Percentiles rank a stretch among this genome's conserved stretches.
Evolutionary conservation across 768 basidiomycete genomes (phyloP).

Genomic region (Pholiota molesta): DNA sequence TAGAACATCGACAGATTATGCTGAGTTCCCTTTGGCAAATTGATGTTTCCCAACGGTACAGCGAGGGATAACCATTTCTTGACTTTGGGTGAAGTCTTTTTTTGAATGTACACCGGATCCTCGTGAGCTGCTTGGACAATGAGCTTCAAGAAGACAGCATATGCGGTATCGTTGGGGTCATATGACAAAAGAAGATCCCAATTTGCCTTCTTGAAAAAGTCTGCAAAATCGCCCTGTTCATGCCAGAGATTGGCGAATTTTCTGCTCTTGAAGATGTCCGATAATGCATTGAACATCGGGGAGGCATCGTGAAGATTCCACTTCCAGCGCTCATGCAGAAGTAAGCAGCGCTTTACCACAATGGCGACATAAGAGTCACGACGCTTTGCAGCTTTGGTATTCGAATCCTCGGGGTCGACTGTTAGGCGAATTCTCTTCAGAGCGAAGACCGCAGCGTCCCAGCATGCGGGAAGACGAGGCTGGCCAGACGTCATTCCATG

Average conservation of each 20-base stretch:
- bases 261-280: conserved; percentile 75
- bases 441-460: conserved; percentile 65
- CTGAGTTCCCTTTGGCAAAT: conserved; percentile 60
- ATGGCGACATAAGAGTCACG: conserved; percentile 74
- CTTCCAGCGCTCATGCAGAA: conserved; percentile 74
- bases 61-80: conserved; percentile 75
- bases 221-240: conserved; percentile 67
- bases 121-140: conserved; percentile 61
- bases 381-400: conserved; percentile 43
- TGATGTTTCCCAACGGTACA: conserved; percentile 70
- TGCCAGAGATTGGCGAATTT: conserved; percentile 72
- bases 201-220: conserved; percentile 64
- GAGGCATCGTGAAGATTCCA: conserved; percentile 70
- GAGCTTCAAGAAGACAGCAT: conserved; percentile 80
- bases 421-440: conserved; percentile 60
- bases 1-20: conserved; percentile 71
- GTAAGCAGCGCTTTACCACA: conserved; percentile 71
- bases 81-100: conserved; percentile 42
- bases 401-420: conserved; percentile 42
- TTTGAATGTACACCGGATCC: conserved; percentile 29
- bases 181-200: conserved; percentile 52
- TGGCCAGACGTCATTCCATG: conserved; percentile 39
- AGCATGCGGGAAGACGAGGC: conserved; percentile 53
- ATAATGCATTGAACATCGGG: conserved; percentile 62
- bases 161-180: conserved; percentile 67